Evolutionary conservation across 805 yeast species (phyloP).

Genomic region (Metschnikowia continentalis): DNA sequence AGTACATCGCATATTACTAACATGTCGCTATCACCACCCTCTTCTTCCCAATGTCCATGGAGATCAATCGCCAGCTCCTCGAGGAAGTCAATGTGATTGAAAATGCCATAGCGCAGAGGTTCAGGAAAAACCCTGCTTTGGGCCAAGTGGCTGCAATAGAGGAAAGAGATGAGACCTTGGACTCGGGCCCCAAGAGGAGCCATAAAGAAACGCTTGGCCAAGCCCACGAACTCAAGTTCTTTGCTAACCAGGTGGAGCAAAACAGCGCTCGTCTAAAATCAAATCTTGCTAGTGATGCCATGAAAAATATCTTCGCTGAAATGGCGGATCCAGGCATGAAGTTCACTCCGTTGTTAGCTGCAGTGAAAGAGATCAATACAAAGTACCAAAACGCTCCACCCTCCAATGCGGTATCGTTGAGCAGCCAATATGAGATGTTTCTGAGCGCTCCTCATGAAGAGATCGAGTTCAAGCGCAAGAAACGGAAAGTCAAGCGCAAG

Average conservation of each 20-base stretch:
- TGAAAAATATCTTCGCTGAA: constrained; percentile 8
- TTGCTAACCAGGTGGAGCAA: constrained; percentile 45
- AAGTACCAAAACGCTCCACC: constrained; percentile 12
- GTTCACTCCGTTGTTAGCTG: constrained; percentile 29
- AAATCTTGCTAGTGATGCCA: not conserved
- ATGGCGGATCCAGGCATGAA: constrained; percentile 20
- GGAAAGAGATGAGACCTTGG: constrained; percentile 10
- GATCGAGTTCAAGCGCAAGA: constrained; percentile 17
- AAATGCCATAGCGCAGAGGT: constrained; percentile 56
- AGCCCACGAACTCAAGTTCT: constrained; percentile 60
- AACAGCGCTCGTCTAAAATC: constrained; percentile 9
- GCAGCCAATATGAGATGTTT: constrained; percentile 17
- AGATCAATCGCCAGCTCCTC: constrained; percentile 32
- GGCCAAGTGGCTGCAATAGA: constrained; percentile 23
- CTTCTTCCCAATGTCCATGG: constrained; percentile 20
- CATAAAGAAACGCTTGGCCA: constrained; percentile 52
- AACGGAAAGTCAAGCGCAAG: constrained; percentile 25
- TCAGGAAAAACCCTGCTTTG: constrained; percentile 57
- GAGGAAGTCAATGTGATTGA: constrained; percentile 76
- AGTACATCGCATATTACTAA: not conserved
- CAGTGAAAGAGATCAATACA: constrained; percentile 24
- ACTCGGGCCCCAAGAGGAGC: constrained; percentile 34
- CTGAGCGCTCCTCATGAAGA: constrained; percentile 27
- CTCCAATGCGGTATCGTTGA: constrained; percentile 16
- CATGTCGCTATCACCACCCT: not conserved